These are phyloP conservation scores for Venturia nashicola DNA, from an alignment of 2,329 filamentous ascomycete species.

Conservation along the genomic window DNA sequence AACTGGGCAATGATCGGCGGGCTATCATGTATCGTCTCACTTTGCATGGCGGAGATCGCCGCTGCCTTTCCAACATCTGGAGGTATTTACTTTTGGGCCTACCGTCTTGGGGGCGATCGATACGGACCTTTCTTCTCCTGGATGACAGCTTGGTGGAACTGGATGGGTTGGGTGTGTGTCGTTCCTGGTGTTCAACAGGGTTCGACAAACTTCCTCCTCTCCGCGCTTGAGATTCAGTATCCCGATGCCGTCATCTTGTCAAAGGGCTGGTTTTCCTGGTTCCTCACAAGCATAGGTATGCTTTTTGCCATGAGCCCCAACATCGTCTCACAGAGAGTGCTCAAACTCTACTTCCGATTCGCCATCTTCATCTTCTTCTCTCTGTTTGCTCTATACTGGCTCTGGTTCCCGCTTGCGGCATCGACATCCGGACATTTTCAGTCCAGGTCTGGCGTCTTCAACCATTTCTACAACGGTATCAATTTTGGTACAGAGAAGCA, in stretches of 20 bases:
- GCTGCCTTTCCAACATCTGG: constrained; percentile 26
- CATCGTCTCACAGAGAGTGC: constrained; percentile 21
- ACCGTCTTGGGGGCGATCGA: constrained; percentile 23
- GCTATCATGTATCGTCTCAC: constrained; percentile 23
- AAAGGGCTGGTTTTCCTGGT: constrained; percentile 28
- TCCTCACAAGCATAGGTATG: constrained; percentile 25
- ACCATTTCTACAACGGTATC: constrained; percentile 28
- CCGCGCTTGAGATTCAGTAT: constrained; percentile 27
- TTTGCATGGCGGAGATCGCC: constrained; percentile 27
- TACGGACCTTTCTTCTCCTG: constrained; percentile 27
- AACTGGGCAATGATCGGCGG: constrained; percentile 30
- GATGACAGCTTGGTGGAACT: constrained; percentile 32
- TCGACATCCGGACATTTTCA: constrained; percentile 24
- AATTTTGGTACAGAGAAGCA: constrained; percentile 22
- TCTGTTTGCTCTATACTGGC: constrained; percentile 25
- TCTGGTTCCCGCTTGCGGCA: constrained; percentile 27
- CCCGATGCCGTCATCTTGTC: constrained; percentile 20
- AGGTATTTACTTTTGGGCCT: constrained; percentile 29
- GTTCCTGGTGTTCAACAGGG: constrained; percentile 29
- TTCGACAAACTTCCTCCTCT: constrained; percentile 28
- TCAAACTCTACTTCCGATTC: constrained; percentile 27
- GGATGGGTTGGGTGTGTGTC: constrained; percentile 24
- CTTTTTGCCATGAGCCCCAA: constrained; percentile 26
- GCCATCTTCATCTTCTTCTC: constrained; percentile 25
- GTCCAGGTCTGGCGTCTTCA: constrained; percentile 20